Percentiles rank a stretch among this genome's conserved stretches.
phyloP scores from a whole-genome alignment of 2,329 filamentous ascomycete genomes.

The Hypocrella siamensis region DNA sequence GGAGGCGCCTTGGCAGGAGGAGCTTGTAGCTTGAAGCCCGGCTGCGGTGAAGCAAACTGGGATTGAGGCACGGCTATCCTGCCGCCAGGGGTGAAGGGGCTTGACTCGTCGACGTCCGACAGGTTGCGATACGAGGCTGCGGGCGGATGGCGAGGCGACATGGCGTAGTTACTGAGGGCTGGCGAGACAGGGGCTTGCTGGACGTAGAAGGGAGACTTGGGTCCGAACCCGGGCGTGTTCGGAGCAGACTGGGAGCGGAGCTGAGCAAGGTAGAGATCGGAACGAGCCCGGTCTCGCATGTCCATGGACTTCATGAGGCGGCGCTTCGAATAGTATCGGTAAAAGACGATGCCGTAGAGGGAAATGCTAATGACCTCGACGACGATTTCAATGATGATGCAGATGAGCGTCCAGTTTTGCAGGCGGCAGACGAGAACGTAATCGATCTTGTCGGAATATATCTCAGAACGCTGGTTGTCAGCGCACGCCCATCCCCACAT shows the following conservation, averaged over 20 bases:
- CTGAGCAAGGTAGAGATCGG: conserved; percentile 85
- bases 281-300: conserved; percentile 80
- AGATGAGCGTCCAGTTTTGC: conserved; percentile 87
- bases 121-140: conserved; percentile 38
- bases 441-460: conserved; percentile 69
- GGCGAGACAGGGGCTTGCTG: conserved; percentile 21
- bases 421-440: conserved; percentile 87
- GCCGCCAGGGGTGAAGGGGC: conserved; percentile 36
- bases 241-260: conserved; percentile 76
- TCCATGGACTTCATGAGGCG: conserved; percentile 95
- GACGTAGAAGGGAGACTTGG: conserved; percentile 32
- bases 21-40: conserved; percentile 72
- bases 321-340: conserved; percentile 93
- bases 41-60: conserved; percentile 36
- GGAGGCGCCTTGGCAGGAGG: conserved; percentile 66
- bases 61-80: conserved; percentile 48
- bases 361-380: conserved; percentile 81
- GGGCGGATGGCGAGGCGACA: conserved; percentile 47
- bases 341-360: conserved; percentile 91
- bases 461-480: conserved; percentile 62
- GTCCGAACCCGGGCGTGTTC: conserved; percentile 80
- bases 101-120: conserved; percentile 24
- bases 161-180: conserved; percentile 28
- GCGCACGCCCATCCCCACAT: conserved; percentile 98
- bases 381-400: conserved; percentile 92